Evolutionary conservation across 2,329 filamentous ascomycete genomes (phyloP).

Genomic region (Elsinoe necatrix): DNA sequence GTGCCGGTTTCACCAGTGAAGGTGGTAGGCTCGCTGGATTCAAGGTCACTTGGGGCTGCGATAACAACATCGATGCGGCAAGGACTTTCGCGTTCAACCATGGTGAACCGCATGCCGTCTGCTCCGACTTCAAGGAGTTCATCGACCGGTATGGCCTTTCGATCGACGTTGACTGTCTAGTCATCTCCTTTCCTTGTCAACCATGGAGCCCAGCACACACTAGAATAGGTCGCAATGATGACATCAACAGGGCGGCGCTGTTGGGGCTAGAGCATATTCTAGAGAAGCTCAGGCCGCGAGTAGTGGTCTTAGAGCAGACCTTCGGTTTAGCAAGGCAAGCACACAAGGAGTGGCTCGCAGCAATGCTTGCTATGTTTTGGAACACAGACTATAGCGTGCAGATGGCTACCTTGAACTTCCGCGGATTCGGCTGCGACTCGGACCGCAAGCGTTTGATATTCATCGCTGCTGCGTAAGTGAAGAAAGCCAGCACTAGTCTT

Average conservation of each 20-base stretch:
- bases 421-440: slow-evolving; percentile 45
- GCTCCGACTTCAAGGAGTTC: slow-evolving; percentile 36
- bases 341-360: slow-evolving; percentile 49
- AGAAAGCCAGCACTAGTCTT: slow-evolving; percentile 3
- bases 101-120: slow-evolving; percentile 23
- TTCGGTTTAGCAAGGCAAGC: slow-evolving; percentile 50
- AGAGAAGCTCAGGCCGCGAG: slow-evolving; percentile 50
- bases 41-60: slow-evolving; percentile 53
- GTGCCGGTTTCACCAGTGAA: slow-evolving; percentile 61
- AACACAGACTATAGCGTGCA: slow-evolving; percentile 58
- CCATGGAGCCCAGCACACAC: slow-evolving; percentile 68
- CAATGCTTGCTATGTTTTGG: slow-evolving; percentile 57
- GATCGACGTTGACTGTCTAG: slow-evolving; percentile 53
- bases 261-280: slow-evolving; percentile 47
- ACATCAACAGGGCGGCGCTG: slow-evolving; percentile 54
- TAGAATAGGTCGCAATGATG: slow-evolving; percentile 47
- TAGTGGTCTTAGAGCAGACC: slow-evolving; percentile 74
- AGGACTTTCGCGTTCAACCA: slow-evolving; percentile 55
- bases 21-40: slow-evolving; percentile 56
- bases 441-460: slow-evolving; percentile 42
- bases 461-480: slow-evolving; percentile 44
- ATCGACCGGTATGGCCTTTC: slow-evolving; percentile 28
- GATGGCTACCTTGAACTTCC: slow-evolving; percentile 53
- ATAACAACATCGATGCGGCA: slow-evolving; percentile 50
- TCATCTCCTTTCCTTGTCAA: slow-evolving; percentile 67